These are phyloP conservation scores for Boletus hoseneyae DNA, from an alignment of 1,284 basidiomycete genomes.

Conservation along the genomic window DNA sequence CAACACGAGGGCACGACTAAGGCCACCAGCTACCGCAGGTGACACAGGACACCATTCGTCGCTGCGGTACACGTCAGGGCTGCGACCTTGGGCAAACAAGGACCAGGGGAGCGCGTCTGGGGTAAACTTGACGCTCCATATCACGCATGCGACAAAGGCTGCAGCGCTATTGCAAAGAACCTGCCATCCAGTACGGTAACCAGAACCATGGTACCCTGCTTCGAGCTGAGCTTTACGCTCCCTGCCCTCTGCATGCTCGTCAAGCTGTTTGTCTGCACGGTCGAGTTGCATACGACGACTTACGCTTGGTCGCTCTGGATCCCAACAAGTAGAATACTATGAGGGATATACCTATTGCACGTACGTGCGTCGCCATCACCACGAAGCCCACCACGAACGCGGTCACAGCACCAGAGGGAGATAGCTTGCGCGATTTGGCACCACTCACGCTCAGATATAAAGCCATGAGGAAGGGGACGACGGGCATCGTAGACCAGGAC, in stretches of 20 bases:
- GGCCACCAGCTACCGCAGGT: constrained; percentile 32
- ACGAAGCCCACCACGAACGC: constrained; percentile 74
- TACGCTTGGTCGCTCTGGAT: constrained; percentile 80
- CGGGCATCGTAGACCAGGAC: constrained; percentile 18
- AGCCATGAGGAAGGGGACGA: constrained; percentile 36
- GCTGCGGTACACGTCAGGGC: constrained; percentile 15
- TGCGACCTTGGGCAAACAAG: constrained; percentile 11
- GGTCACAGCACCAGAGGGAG: constrained; percentile 67
- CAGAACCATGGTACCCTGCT: constrained; percentile 68
- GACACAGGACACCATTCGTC: constrained; percentile 29
- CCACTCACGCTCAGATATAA: constrained; percentile 45
- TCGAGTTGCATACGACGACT: constrained; percentile 17
- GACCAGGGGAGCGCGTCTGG: constrained; percentile 35
- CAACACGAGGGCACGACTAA: constrained; percentile 62
- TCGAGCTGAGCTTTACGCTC: constrained; percentile 73
- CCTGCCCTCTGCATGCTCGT: constrained; percentile 52
- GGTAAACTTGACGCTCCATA: constrained; percentile 63
- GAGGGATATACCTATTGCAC: constrained; percentile 69
- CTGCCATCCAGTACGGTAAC: constrained; percentile 75
- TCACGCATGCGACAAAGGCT: constrained; percentile 58
- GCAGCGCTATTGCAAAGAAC: constrained; percentile 80
- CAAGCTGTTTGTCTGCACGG: constrained; percentile 3
- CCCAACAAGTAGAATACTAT: constrained; percentile 83
- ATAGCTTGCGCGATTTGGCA: constrained; percentile 48
- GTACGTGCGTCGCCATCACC: constrained; percentile 58